Evolutionary conservation across 169 alveolate genomes (phyloP).

Genomic region (Plasmodium yoelii): DNA sequence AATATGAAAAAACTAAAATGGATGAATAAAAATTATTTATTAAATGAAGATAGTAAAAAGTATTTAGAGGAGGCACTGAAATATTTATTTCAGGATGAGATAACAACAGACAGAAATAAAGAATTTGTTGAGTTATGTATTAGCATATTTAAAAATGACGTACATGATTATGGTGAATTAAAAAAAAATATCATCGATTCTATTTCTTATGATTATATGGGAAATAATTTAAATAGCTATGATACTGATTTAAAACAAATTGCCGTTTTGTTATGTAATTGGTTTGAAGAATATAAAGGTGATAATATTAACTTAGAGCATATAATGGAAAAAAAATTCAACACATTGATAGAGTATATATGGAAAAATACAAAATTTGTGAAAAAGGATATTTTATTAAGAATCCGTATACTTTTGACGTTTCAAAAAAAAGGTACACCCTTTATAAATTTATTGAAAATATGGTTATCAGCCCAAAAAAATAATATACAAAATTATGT

Average conservation of each 20-base stretch:
- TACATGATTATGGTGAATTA: conserved; percentile 52
- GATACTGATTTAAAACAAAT: conserved; percentile 15
- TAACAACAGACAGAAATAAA: conserved; percentile 5
- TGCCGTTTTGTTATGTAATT: conserved; percentile 18
- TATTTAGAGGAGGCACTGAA: conserved; percentile 33
- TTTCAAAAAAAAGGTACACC: conserved; percentile 65
- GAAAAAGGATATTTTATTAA: conserved; percentile 49
- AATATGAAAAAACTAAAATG: conserved; percentile 71
- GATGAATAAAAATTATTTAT: conserved; percentile 65
- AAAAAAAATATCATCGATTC: conserved; percentile 15
- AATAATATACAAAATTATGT: conserved; percentile 49
- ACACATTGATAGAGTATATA: conserved; percentile 21
- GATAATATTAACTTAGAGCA: conserved; percentile 10
- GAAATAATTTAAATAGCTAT: conserved; percentile 24
- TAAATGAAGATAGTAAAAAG: conserved; percentile 37
- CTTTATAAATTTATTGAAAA: conserved; percentile 38
- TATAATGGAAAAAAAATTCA: conserved; percentile 19
- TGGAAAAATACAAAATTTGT: conserved; percentile 16
- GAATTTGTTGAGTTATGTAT: conserved; percentile 58
- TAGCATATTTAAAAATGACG: conserved; percentile 51
- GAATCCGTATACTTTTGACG: conserved; percentile 46
- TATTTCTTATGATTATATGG: conserved; percentile 40
- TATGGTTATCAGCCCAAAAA: conserved; percentile 59
- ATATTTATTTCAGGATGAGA: conserved; percentile 29
- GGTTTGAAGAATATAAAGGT: conserved; percentile 19